Conservation (phyloP, 2,329 filamentous ascomycete genomes). For the Colletotrichum musae region DNA sequence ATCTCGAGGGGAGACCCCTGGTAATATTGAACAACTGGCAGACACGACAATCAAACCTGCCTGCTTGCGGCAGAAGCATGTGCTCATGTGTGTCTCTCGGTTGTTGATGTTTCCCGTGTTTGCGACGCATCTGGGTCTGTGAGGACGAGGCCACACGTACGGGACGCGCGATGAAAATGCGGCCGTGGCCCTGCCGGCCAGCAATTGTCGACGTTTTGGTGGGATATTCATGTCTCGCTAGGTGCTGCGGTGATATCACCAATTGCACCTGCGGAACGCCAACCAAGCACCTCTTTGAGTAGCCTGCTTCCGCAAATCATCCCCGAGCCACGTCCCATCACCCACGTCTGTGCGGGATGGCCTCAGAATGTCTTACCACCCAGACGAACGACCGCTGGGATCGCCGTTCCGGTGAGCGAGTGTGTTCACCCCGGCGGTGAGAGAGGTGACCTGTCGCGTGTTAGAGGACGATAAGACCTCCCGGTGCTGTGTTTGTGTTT, state of each 20-base stretch:
- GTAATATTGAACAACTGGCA: slow-evolving; percentile 40
- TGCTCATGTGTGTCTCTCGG: slow-evolving; percentile 31
- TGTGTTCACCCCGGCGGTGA: slow-evolving; percentile 12
- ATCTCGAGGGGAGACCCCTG: slow-evolving; percentile 41
- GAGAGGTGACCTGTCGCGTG: slow-evolving; percentile 6
- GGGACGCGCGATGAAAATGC: not conserved
- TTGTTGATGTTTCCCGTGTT: slow-evolving; percentile 12
- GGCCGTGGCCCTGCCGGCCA: not conserved
- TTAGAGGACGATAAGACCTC: slow-evolving; percentile 6
- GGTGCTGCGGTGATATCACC: slow-evolving; percentile 23
- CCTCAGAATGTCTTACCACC: slow-evolving; percentile 30
- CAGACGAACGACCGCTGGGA: slow-evolving; percentile 1
- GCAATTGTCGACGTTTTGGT: slow-evolving; percentile 4
- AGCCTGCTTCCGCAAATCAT: slow-evolving; percentile 19
- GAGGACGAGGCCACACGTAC: slow-evolving; percentile 12
- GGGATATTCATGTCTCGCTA: slow-evolving; percentile 19
- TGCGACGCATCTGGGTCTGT: slow-evolving; percentile 4
- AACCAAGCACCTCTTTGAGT: not conserved
- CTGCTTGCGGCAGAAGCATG: slow-evolving; percentile 34
- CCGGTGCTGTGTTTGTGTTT: slow-evolving; percentile 33
- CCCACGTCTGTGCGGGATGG: slow-evolving; percentile 34
- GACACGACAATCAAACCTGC: slow-evolving; percentile 38
- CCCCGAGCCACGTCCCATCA: slow-evolving; percentile 25
- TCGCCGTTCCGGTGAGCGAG: slow-evolving; percentile 21
- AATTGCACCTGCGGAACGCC: slow-evolving; percentile 8